Evolutionary conservation across 805 yeast genomes (phyloP), one percentile per base, ranked within the genome.

Genomic region (Candida andamanensis): DNA sequence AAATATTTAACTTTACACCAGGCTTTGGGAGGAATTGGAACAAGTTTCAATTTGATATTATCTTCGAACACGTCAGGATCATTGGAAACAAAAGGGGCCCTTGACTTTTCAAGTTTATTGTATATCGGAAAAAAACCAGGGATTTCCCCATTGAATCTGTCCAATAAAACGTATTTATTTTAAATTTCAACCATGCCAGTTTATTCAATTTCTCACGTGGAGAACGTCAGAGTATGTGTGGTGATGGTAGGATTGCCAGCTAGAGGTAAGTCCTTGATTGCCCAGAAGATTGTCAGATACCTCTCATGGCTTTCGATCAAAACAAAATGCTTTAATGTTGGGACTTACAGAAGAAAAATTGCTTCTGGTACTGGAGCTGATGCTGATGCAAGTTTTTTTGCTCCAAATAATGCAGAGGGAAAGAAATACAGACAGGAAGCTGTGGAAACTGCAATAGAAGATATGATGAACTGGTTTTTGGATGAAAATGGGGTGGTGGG

Each of bases 281-380:
- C 97, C 3, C 95, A 87, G 53, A 92, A 90, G 54, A 82, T 92
- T 33, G 95, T 90, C 19, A 72, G 97, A 28, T 92, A 90, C 52
- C 69, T 92, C 33, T 78, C 87, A 20, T 92, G 98, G 98, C 69
- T 90, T 24, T 82, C 95, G 2, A 83, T 92, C 35, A 76, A 75
- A 39, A 85, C 95, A 17, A 80, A 79, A 52, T 81, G 87, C 36
- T 92, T 92, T 63, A 87, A 86, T 51, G 95, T 90, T 13, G 95
- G 97, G 9, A 69, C 70, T 23, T 89, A 85, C 55, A 73, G 97
- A 41, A 74, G 96, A 28, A 63, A 74, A 28, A 41, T 64, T 24
- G 65, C 58, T 11, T 36, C 47, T 38, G 73, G 73, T 13, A 70
- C 76, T 3, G 76, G 73, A 28, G 46, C 49, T 39, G 74, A 74